Evolutionary conservation across 1,284 basidiomycete genomes (phyloP), one percentile per base, ranked within the genome.

Genomic region (Irpex sp.): DNA sequence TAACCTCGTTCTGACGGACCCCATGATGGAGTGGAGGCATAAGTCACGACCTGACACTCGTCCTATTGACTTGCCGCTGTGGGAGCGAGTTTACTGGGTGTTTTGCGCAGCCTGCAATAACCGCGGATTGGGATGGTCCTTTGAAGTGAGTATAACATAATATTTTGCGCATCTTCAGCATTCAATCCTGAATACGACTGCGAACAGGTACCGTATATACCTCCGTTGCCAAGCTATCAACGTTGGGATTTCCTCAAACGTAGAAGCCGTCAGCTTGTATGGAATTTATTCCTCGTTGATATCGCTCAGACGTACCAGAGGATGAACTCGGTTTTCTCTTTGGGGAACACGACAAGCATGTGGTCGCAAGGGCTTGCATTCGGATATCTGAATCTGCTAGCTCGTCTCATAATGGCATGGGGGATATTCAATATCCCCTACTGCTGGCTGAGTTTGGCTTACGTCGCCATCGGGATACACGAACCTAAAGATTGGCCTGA

Each of bases 401-500:
- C 45, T 7, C n/a, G 47, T 10, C 42, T 51, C 23, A 53, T 45
- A n/a, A 14, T 21, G n/a, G 47, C 33, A 5, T 48, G 21, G 28
- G 45, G 23, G 5, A 51, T 57, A n/a, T 54, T 54, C 52, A 57
- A 56, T 35, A 51, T 60, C 28, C 16, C 18, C 1, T 60, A 60
- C 48, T 39, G 51, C 55, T 47, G 19, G 18, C 14, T 51, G 4
- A 47, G 39, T 4, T 8, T 57, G 8, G 21, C 37, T 28, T 37
- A 18, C 9, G 59, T 60, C 12, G 47, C 55, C 5, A 28, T 10
- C 10, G 23, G 59, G 28, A 39, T 51, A n/a, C 47, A 53, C 28
- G 59, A 68, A 21, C 72, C 75, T 0, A 61, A 61, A 16, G 68
- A 72, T 39, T 78, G 75, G 73, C 75, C 75, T 1, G 69, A 70